These are phyloP conservation scores for Rusavskia elegans DNA, from an alignment of 495 filamentous ascomycete species.

Conservation along the genomic window DNA sequence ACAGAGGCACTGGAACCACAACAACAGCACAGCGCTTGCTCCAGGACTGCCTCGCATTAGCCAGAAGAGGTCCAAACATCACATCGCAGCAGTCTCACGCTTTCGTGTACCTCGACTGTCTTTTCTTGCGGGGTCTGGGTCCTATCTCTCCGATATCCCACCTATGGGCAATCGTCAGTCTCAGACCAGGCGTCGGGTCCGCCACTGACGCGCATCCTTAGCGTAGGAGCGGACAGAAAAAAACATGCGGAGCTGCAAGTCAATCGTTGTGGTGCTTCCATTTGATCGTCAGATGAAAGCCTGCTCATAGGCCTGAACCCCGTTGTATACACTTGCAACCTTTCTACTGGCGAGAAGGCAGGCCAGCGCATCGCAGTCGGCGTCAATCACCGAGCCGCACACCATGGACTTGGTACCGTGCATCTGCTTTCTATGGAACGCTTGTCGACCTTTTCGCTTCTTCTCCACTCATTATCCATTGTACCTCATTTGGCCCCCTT, in stretches of 20 bases:
- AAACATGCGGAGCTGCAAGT: slow-evolving; percentile 17
- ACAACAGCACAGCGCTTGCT: slow-evolving; percentile 4
- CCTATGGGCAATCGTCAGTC: slow-evolving; percentile 6
- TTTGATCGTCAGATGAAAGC: slow-evolving; percentile 23
- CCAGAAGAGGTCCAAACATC: slow-evolving; percentile 8
- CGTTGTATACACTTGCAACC: slow-evolving; percentile 36
- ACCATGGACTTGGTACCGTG: slow-evolving; percentile 3
- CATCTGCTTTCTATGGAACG: slow-evolving; percentile 9
- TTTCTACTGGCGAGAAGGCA: slow-evolving; percentile 68
- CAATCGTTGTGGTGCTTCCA: slow-evolving; percentile 10
- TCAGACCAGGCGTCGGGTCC: slow-evolving; percentile 11
- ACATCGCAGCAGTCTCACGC: slow-evolving; percentile 1
- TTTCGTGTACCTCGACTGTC: slow-evolving; percentile 5
- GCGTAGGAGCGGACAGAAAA: slow-evolving; percentile 9
- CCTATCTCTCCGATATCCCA: slow-evolving; percentile 6
- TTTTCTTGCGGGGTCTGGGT: slow-evolving; percentile 8
- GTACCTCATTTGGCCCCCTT: slow-evolving; percentile 3
- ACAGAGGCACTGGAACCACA: slow-evolving; percentile 4
- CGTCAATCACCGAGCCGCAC: slow-evolving; percentile 14
- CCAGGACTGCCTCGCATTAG: slow-evolving; percentile 8
- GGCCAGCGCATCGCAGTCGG: slow-evolving; percentile 69
- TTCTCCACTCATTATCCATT: background rate
- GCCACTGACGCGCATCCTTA: slow-evolving; percentile 17
- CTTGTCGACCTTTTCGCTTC: slow-evolving; percentile 5
- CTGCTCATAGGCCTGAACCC: slow-evolving; percentile 35